Evolutionary conservation across 176 grass and related monocot species (phyloP).

Genomic region (Bothriochloa decipiens): DNA sequence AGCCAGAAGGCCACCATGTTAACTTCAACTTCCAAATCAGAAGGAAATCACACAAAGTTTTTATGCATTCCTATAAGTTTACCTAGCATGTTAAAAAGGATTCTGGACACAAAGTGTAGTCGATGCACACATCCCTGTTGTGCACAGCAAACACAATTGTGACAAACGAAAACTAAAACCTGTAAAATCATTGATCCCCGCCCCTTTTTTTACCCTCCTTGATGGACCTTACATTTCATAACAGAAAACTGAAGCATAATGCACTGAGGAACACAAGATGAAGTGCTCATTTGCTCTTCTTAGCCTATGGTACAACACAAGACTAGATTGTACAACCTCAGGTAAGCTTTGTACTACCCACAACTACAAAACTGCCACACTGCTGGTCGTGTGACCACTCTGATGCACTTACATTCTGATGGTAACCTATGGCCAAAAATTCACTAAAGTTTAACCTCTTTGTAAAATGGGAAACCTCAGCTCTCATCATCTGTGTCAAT

Average conservation of each 20-base stretch:
- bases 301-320: conserved; percentile 45
- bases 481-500: conserved; percentile 33
- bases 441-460: not conserved
- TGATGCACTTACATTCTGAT: conserved; percentile 27
- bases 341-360: conserved; percentile 54
- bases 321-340: not conserved
- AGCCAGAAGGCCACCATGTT: not conserved
- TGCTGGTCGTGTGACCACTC: conserved; percentile 39
- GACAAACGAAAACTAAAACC: not conserved
- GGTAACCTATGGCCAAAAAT: conserved; percentile 46
- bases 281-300: conserved; percentile 7
- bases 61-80: not conserved
- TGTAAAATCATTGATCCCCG: not conserved
- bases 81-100: not conserved
- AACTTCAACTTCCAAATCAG: not conserved
- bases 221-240: conserved; percentile 5
- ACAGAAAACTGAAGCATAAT: conserved; percentile 41
- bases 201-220: not conserved
- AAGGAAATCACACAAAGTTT: not conserved
- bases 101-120: not conserved
- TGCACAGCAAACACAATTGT: not conserved
- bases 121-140: not conserved
- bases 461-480: conserved; percentile 25
- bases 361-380: conserved; percentile 75
- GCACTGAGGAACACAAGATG: conserved; percentile 20